phyloP scores from a whole-genome alignment of 2,329 filamentous ascomycete species.

The Lachnellula occidentalis region DNA sequence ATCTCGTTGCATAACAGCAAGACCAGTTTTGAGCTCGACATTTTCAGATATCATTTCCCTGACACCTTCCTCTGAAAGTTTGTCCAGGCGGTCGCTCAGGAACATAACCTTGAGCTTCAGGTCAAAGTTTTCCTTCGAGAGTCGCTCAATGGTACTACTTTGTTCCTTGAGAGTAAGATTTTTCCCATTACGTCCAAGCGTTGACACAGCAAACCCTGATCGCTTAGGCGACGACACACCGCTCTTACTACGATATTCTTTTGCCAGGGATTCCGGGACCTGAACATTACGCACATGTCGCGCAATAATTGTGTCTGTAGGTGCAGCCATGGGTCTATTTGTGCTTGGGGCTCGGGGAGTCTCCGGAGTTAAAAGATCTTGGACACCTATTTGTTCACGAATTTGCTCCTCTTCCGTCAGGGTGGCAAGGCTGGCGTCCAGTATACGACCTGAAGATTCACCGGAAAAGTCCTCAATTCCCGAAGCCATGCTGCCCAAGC shows the following conservation, averaged over 20 bases:
- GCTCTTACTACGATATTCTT: conserved; percentile 76
- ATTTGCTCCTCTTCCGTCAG: conserved; percentile 53
- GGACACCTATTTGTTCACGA: conserved; percentile 42
- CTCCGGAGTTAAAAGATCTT: conserved; percentile 46
- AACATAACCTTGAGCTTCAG: conserved; percentile 97
- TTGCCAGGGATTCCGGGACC: conserved; percentile 81
- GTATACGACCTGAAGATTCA: conserved; percentile 27
- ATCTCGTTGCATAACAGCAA: conserved; percentile 85
- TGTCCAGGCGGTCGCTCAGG: conserved; percentile 85
- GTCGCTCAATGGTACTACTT: conserved; percentile 90
- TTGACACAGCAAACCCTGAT: conserved; percentile 44
- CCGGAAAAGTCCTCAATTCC: conserved; percentile 52
- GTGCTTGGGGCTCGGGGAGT: conserved; percentile 63
- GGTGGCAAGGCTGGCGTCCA: conserved; percentile 46
- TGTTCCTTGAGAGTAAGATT: conserved; percentile 93
- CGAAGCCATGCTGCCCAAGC: conserved; percentile 84
- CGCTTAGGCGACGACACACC: conserved; percentile 55
- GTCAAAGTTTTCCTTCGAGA: conserved; percentile 98
- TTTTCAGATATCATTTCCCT: conserved; percentile 98
- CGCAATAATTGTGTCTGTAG: conserved; percentile 83
- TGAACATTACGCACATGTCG: conserved; percentile 86
- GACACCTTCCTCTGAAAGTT: conserved; percentile 89
- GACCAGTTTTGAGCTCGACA: conserved; percentile 86
- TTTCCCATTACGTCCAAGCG: conserved; percentile 52
- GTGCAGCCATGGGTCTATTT: conserved; percentile 50